Base-by-base conservation (phyloP, 768 basidiomycete species). In the Termitomyces sp. region DNA sequence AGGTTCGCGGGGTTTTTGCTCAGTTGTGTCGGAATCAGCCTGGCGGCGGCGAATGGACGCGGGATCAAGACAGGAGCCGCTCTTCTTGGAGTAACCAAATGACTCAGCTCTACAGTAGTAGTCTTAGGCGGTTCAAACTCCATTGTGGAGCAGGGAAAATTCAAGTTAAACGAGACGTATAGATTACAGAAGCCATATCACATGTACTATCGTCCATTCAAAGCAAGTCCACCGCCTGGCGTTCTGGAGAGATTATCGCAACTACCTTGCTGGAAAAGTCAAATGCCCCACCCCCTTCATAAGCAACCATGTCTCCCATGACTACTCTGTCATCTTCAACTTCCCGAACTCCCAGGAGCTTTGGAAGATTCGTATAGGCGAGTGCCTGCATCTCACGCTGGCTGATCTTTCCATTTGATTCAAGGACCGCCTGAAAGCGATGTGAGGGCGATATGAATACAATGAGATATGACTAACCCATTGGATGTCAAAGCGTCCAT, bases 1-100 rank as follows among this genome's bases (percentile, higher is more conserved):
- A 93, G 91, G 57, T 94, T 94, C 69, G 78, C 89, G 2, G 92
- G 91, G 1, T 94, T 92, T 67, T 66, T 94, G 51, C 70, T 94
- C 45, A 93, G 92, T 68, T 93, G 91, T 66, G 76, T 93, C 47
- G 86, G 80, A 4, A 93, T 94, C 55, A 87, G 90, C 64, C 72
- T 92, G 33, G 82, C 83, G 30, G 91, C 90, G 56, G 84, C 88
- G 14, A 79, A 84, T 60, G 85, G 87, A 14, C 78, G 88, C 65
- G 87, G 86, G 33, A 81, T 90, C 64, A 87, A 79, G 70, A 79
- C 78, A 59, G 79, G 82, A 39, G 84, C 85, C n/a, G 80, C 83
- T 54, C 76, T 91, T 26, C 79, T 91, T 26, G 89, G 88, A 12
- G 87, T 87, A 80, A 66, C 82, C 42, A 58, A 58, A 34, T 55